Percentiles rank a stretch among this genome's conserved stretches.
These are phyloP conservation scores for Aspergillus thermomutatus DNA, from an alignment of 2,329 filamentous ascomycete genomes.

Conservation along the genomic window DNA sequence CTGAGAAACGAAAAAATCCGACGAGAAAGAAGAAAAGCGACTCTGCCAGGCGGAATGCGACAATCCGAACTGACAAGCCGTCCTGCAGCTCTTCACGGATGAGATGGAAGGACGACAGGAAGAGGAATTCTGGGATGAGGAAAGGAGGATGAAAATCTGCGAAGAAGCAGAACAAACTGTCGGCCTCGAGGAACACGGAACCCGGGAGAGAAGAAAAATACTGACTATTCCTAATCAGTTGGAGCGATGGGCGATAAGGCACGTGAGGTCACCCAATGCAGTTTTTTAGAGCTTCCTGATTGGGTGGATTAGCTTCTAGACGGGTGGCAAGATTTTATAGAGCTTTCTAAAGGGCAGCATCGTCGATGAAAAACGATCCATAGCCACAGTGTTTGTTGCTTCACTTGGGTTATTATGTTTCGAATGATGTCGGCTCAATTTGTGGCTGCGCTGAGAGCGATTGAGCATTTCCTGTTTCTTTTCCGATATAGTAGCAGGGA, in stretches of 20 bases:
- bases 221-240: neutral
- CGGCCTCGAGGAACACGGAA: conserved; percentile 6
- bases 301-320: neutral
- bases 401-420: neutral
- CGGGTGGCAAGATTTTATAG: neutral
- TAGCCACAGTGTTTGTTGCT: neutral
- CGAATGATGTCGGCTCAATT: neutral
- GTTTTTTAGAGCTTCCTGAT: conserved; percentile 1
- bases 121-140: conserved; percentile 10
- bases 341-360: neutral
- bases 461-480: neutral
- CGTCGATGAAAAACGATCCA: no score
- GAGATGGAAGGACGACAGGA: conserved; percentile 14
- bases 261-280: conserved; percentile 17
- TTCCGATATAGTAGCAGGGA: neutral
- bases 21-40: conserved; percentile 1
- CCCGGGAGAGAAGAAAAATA: conserved; percentile 10
- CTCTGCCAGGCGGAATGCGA: conserved; percentile 7
- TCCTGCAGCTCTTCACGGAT: conserved; percentile 26
- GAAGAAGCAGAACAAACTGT: conserved; percentile 17
- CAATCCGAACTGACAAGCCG: conserved; percentile 18
- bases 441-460: neutral
- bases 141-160: conserved; percentile 13
- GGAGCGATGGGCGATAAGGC: conserved; percentile 9
- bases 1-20: neutral